phyloP scores from a whole-genome alignment of 257 asterid genomes.

The Solanum sejunctum region DNA sequence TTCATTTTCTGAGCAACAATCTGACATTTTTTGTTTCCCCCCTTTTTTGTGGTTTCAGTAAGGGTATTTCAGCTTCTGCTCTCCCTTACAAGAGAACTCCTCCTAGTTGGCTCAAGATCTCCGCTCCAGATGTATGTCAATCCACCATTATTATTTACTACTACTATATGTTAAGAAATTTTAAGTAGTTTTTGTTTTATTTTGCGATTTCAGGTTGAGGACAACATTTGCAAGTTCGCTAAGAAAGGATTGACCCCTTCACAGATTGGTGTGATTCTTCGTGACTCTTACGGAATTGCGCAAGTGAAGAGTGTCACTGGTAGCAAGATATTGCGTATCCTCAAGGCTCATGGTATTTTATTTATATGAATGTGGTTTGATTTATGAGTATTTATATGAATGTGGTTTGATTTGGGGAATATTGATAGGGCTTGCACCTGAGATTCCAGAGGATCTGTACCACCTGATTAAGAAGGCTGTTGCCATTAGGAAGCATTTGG shows the following conservation, averaged over 20 bases:
- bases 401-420: neutral
- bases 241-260: slow-evolving; percentile 73
- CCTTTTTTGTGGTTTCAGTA: slow-evolving; percentile 22
- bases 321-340: slow-evolving; percentile 81
- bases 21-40: neutral
- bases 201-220: slow-evolving; percentile 38
- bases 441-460: slow-evolving; percentile 70
- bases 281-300: slow-evolving; percentile 83
- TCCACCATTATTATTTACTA: neutral
- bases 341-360: slow-evolving; percentile 67
- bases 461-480: slow-evolving; percentile 83
- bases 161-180: neutral
- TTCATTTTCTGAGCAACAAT: neutral
- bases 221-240: slow-evolving; percentile 66
- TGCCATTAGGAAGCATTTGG: slow-evolving; percentile 80
- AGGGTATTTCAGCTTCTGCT: slow-evolving; percentile 87
- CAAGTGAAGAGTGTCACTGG: slow-evolving; percentile 84
- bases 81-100: slow-evolving; percentile 80
- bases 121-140: slow-evolving; percentile 42
- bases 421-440: slow-evolving; percentile 67
- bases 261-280: slow-evolving; percentile 79
- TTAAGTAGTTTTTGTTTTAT: neutral
- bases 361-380: neutral
- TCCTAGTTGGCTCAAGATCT: slow-evolving; percentile 74
- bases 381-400: neutral